Evolutionary conservation across 495 filamentous ascomycete species (phyloP).

Genomic region (Chaetomium tenue): DNA sequence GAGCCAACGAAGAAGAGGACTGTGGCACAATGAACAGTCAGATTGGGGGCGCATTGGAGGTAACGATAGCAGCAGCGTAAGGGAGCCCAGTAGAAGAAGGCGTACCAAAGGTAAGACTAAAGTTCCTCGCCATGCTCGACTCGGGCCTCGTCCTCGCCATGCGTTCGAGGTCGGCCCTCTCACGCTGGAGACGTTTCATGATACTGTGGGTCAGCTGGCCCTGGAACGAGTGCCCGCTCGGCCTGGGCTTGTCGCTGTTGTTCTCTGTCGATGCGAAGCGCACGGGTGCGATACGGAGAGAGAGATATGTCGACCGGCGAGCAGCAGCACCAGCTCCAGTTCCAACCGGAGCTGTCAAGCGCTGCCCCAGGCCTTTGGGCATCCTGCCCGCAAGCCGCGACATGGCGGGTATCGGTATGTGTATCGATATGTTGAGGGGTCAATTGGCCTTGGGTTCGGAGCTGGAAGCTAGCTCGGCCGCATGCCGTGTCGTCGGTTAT

Average conservation of each 20-base stretch:
- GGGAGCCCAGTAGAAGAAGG: too few species aligned
- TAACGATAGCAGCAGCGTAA: too few species aligned
- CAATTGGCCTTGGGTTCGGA: slow-evolving; percentile 52
- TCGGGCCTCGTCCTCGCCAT: slow-evolving; percentile 58
- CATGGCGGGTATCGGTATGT: slow-evolving; percentile 23
- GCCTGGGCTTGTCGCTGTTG: slow-evolving; percentile 22
- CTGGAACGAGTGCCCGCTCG: slow-evolving; percentile 60
- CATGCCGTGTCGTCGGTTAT: slow-evolving; percentile 3
- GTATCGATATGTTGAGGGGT: not conserved
- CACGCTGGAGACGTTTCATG: slow-evolving; percentile 67
- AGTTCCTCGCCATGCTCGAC: slow-evolving; percentile 54
- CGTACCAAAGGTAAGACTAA: slow-evolving; percentile 63
- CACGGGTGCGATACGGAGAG: slow-evolving; percentile 16
- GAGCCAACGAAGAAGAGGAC: slow-evolving; percentile 59
- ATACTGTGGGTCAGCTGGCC: slow-evolving; percentile 88
- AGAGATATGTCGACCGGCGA: slow-evolving; percentile 15
- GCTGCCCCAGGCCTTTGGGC: slow-evolving; percentile 27
- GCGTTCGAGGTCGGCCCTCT: slow-evolving; percentile 66
- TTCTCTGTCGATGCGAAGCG: slow-evolving; percentile 32
- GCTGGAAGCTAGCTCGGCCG: slow-evolving; percentile 2
- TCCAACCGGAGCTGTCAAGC: not conserved
- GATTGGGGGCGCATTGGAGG: not conserved
- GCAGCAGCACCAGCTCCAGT: slow-evolving; percentile 6
- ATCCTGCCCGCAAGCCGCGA: slow-evolving; percentile 37
- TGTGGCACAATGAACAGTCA: slow-evolving; percentile 33